phyloP scores from a whole-genome alignment of 495 filamentous ascomycete genomes.

The Aspergillus leporis region DNA sequence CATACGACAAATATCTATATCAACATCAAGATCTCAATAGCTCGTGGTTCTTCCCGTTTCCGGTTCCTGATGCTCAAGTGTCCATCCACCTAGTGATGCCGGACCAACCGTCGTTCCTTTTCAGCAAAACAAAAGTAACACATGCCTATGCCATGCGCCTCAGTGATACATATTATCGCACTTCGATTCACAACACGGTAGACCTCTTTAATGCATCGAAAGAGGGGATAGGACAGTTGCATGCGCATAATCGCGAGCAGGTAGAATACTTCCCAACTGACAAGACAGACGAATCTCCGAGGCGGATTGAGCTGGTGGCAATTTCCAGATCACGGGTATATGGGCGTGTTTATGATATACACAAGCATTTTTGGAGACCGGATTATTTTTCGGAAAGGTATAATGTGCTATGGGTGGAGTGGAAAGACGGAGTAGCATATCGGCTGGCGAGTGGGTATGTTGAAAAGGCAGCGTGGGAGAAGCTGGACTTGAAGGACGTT shows the following conservation, averaged over 20 bases:
- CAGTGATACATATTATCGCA: not conserved
- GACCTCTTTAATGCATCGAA: not conserved
- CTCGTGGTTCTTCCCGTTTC: not conserved
- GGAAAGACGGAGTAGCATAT: slow-evolving; percentile 9
- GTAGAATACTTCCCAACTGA: not conserved
- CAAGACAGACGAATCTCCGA: not conserved
- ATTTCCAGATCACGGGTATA: not conserved
- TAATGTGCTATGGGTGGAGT: slow-evolving; percentile 14
- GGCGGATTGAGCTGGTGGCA: slow-evolving; percentile 10
- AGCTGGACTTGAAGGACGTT: not conserved
- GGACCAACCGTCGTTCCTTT: slow-evolving; percentile 25
- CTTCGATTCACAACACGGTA: not conserved
- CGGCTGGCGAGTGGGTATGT: slow-evolving; percentile 8
- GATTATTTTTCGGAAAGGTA: not conserved
- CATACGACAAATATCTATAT: not conserved
- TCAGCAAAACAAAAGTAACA: slow-evolving; percentile 22
- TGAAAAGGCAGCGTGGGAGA: slow-evolving; percentile 5
- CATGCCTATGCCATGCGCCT: slow-evolving; percentile 4
- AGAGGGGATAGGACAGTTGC: not conserved
- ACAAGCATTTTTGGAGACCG: not conserved
- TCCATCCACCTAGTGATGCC: not conserved
- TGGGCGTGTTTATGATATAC: not conserved
- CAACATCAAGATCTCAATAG: not conserved
- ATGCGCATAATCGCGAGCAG: not conserved
- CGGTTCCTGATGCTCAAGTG: not conserved